A percentile compares a stretch with the other conserved stretches of the same genome.
Conservation (phyloP, 441 rosid genomes). For the Hypseocharis bilobata region DNA sequence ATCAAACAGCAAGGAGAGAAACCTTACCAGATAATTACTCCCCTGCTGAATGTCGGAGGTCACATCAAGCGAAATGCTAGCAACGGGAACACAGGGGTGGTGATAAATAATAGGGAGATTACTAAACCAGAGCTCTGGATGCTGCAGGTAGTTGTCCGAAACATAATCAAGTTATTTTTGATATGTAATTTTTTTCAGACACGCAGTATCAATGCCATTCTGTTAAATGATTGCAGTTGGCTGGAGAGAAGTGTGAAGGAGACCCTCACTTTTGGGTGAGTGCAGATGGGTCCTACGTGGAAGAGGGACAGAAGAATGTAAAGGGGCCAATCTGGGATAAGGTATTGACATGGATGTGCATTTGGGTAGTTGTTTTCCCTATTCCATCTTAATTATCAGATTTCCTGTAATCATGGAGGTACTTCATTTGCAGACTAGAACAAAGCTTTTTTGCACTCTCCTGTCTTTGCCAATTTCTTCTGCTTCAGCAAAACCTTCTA, state of each 20-base stretch:
- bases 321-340: slow-evolving; percentile 88
- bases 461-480: slow-evolving; percentile 76
- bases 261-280: slow-evolving; percentile 91
- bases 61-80: slow-evolving; percentile 53
- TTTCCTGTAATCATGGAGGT: slow-evolving; percentile 5
- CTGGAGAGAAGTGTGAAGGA: slow-evolving; percentile 94
- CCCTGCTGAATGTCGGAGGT: slow-evolving; percentile 64
- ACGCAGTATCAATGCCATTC: slow-evolving; percentile 11
- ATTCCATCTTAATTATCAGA: slow-evolving; percentile 9
- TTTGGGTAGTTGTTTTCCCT: slow-evolving; percentile 11
- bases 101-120: slow-evolving; percentile 75
- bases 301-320: slow-evolving; percentile 86
- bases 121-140: slow-evolving; percentile 77
- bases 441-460: slow-evolving; percentile 65
- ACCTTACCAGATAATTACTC: slow-evolving; percentile 70
- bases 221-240: slow-evolving; percentile 48
- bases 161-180: slow-evolving; percentile 1
- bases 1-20: slow-evolving; percentile 75
- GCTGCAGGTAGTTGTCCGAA: slow-evolving; percentile 56
- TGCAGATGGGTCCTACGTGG: slow-evolving; percentile 81
- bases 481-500: slow-evolving; percentile 38
- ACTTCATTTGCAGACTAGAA: slow-evolving; percentile 50
- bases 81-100: slow-evolving; percentile 76
- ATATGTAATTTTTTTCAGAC: slow-evolving; percentile 3
- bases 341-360: slow-evolving; percentile 34